Evolutionary conservation across 73 alveolate species (phyloP).

Genomic region (Breviolum minutum): DNA sequence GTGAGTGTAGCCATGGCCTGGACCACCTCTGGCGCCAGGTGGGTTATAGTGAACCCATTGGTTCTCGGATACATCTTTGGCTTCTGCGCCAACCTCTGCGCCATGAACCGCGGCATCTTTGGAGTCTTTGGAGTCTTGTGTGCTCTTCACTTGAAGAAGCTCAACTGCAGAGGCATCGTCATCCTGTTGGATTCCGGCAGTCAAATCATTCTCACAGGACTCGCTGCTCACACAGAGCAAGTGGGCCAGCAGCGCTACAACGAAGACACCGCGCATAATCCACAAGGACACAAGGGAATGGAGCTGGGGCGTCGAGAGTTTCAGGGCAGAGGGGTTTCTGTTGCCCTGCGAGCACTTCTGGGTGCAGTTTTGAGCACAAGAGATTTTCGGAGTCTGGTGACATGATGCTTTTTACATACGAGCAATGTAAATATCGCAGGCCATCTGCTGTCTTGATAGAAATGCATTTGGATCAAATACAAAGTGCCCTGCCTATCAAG

Average conservation of each 20-base stretch:
- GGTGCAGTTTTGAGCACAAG: neutral
- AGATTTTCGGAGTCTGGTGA: neutral
- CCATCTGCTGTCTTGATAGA: neutral
- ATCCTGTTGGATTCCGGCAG: neutral
- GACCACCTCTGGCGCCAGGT: neutral
- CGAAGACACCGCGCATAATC: neutral
- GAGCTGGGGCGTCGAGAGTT: neutral
- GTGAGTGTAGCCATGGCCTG: conserved; percentile 8
- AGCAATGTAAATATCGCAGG: neutral
- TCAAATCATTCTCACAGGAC: neutral
- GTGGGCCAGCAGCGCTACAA: neutral
- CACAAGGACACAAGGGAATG: neutral
- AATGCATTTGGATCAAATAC: neutral
- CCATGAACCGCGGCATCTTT: neutral
- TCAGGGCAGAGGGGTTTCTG: conserved; percentile 29
- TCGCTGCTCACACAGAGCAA: neutral
- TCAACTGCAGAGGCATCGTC: neutral
- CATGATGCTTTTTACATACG: neutral
- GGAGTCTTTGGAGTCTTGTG: neutral
- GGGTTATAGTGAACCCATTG: conserved; percentile 5
- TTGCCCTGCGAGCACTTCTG: conserved; percentile 1
- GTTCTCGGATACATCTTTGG: neutral
- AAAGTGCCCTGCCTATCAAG: neutral
- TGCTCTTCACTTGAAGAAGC: conserved; percentile 18
- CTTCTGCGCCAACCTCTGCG: neutral